These are phyloP conservation scores for Moesziomyces aphidis DNA, from an alignment of 1,284 basidiomycete species.

Conservation along the genomic window DNA sequence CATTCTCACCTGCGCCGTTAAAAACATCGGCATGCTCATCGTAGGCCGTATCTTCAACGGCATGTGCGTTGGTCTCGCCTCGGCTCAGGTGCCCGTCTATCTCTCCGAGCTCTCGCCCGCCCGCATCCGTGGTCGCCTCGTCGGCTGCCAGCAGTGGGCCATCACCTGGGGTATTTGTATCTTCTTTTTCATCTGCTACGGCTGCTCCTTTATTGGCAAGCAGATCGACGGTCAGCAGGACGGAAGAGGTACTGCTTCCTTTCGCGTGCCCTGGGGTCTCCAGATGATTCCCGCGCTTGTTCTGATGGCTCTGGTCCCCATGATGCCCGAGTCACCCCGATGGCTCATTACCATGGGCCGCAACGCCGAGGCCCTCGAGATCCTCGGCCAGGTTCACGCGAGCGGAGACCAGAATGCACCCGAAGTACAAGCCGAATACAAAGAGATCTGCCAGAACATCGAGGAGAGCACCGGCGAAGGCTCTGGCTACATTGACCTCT, in stretches of 20 bases:
- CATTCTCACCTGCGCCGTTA: slow-evolving; percentile 38
- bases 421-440: slow-evolving; percentile 31
- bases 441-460: slow-evolving; percentile 33
- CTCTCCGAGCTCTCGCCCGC: slow-evolving; percentile 37
- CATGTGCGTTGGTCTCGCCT: slow-evolving; percentile 43
- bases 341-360: slow-evolving; percentile 40
- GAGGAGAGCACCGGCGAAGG: slow-evolving; percentile 28
- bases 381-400: slow-evolving; percentile 40
- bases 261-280: slow-evolving; percentile 20
- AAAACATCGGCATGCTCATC: slow-evolving; percentile 47
- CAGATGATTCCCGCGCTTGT: slow-evolving; percentile 24
- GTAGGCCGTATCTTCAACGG: slow-evolving; percentile 47
- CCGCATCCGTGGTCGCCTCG: slow-evolving; percentile 37
- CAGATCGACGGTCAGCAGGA: slow-evolving; percentile 19
- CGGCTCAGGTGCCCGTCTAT: slow-evolving; percentile 47
- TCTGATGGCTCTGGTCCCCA: slow-evolving; percentile 18
- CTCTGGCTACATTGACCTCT: slow-evolving; percentile 33
- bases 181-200: slow-evolving; percentile 17
- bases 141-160: slow-evolving; percentile 30
- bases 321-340: slow-evolving; percentile 44
- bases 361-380: slow-evolving; percentile 28
- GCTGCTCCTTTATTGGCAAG: slow-evolving; percentile 7
- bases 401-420: slow-evolving; percentile 25
- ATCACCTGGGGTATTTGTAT: slow-evolving; percentile 29
- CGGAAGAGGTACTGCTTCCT: slow-evolving; percentile 21